Base-by-base conservation (phyloP, 1,284 basidiomycete species). In the Gymnopus androsaceus region DNA sequence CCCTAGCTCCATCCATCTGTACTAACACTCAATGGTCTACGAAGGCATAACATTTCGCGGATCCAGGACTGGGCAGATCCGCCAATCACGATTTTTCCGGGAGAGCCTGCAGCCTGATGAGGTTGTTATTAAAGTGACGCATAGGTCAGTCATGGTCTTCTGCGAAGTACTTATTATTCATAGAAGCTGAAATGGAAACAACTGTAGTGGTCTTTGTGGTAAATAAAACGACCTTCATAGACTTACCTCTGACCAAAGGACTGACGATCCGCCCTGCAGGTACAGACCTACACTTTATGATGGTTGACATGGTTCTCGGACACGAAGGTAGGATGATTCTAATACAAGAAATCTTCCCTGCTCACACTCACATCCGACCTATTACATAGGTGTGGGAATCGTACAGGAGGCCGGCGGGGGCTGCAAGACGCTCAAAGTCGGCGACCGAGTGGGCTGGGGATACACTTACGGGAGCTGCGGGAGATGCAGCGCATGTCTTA, bases 351-450 rank as follows among this genome's bases (percentile, higher is more conserved):
- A n/a, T 44, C 14, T 12, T 17, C 11, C 33, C 23, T 37, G 25
- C 25, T 42, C 12, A 27, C 25, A 14, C 17, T 25, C 4, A 14
- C 14, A 41, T 19, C 25, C 40, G 19, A 41, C 15, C 5, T 15
- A 19, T 28, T 23, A 19, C 31, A 25, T 28, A 59, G 57, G 57
- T 21, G 33, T 83, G 52, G 83, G 84, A 21, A 74, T 70, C 9
- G 82, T 81, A 51, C 69, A 74, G 37, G 72, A 75, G 45, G 72
- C 81, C 52, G 79, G 79, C 5, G 63, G 72, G 28, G 71, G 76
- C 34, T 80, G 82, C 51, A 73, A 70, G 42, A 76, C 72, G 52
- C 76, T 84, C 70, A 79, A 81, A 66, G 71, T 78, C 23, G 66
- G 66, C 23, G 64, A 69, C 21, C 28, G 63, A 19, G 67, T 64